Evolutionary conservation across 768 basidiomycete species (phyloP).

Genomic region (Suillus placidus): DNA sequence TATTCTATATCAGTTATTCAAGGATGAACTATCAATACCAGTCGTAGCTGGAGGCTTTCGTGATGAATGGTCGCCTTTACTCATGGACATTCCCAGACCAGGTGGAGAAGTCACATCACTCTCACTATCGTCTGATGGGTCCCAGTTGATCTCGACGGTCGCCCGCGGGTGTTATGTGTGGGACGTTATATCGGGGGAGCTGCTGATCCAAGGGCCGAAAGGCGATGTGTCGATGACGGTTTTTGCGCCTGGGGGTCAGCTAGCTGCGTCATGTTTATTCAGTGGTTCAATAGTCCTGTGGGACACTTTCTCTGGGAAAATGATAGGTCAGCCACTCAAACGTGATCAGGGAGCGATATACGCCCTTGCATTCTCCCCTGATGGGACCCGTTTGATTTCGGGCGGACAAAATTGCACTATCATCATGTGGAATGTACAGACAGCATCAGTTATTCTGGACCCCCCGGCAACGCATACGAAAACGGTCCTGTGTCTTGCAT

Average conservation of each 20-base stretch:
- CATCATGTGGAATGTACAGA: slow-evolving; percentile 27
- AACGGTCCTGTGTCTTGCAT: slow-evolving; percentile 29
- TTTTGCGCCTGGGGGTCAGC: slow-evolving; percentile 33
- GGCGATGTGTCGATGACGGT: slow-evolving; percentile 20
- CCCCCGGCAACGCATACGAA: slow-evolving; percentile 29
- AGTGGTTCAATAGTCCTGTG: slow-evolving; percentile 29
- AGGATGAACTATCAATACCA: slow-evolving; percentile 26
- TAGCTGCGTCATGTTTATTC: slow-evolving; percentile 28
- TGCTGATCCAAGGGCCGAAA: slow-evolving; percentile 18
- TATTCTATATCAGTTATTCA: slow-evolving; percentile 29
- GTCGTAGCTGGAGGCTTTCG: slow-evolving; percentile 32
- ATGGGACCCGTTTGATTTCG: slow-evolving; percentile 28
- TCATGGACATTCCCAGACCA: slow-evolving; percentile 28
- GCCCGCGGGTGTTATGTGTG: slow-evolving; percentile 23
- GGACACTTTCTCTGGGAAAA: slow-evolving; percentile 29
- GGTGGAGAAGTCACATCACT: slow-evolving; percentile 21
- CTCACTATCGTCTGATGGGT: slow-evolving; percentile 32
- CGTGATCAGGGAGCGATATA: slow-evolving; percentile 26
- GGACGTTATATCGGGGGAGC: slow-evolving; percentile 33
- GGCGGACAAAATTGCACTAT: slow-evolving; percentile 30
- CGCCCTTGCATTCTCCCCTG: slow-evolving; percentile 33
- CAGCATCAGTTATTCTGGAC: slow-evolving; percentile 17
- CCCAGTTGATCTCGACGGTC: slow-evolving; percentile 31
- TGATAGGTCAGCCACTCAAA: slow-evolving; percentile 17
- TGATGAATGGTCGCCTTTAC: slow-evolving; percentile 34